phyloP scores from a whole-genome alignment of 2,329 filamentous ascomycete species.

The Claviceps purpurea region DNA sequence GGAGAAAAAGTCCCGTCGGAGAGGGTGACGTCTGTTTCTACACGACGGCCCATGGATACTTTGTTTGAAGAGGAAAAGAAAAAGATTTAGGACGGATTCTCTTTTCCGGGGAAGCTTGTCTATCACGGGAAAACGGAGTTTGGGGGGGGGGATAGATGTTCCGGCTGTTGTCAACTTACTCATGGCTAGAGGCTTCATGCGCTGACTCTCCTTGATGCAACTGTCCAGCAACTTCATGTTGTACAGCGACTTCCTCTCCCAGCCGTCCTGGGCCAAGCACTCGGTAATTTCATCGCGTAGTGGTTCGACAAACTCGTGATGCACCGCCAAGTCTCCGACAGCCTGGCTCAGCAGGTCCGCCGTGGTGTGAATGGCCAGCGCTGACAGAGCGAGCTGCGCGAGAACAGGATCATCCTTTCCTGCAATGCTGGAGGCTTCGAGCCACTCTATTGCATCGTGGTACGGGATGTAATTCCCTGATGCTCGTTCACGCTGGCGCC shows the following conservation, averaged over 20 bases:
- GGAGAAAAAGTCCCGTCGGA: conserved; percentile 5
- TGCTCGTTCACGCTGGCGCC: not conserved
- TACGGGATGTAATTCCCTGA: conserved; percentile 16
- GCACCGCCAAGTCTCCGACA: conserved; percentile 23
- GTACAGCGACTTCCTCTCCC: conserved; percentile 7
- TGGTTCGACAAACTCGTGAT: conserved; percentile 20
- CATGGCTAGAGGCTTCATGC: conserved; percentile 26
- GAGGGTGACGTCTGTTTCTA: conserved; percentile 3
- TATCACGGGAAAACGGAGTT: not conserved
- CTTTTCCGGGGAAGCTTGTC: not conserved
- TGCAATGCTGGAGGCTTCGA: conserved; percentile 28
- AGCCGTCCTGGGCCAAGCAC: not conserved
- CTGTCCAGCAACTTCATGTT: conserved; percentile 31
- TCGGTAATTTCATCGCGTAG: conserved; percentile 27
- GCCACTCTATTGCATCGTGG: conserved; percentile 40
- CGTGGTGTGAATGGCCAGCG: conserved; percentile 42
- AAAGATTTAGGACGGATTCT: not conserved
- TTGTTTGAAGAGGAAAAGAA: not conserved
- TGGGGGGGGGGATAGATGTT: too few species aligned
- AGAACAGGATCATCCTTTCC: conserved; percentile 5
- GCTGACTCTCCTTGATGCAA: conserved; percentile 33
- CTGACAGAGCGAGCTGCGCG: conserved; percentile 16
- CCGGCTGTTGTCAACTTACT: not conserved
- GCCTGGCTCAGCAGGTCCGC: conserved; percentile 14
- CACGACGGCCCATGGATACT: conserved; percentile 4